These are phyloP conservation scores for Hirschfeldia incana DNA, from an alignment of 345 rosid genomes.

Conservation along the genomic window DNA sequence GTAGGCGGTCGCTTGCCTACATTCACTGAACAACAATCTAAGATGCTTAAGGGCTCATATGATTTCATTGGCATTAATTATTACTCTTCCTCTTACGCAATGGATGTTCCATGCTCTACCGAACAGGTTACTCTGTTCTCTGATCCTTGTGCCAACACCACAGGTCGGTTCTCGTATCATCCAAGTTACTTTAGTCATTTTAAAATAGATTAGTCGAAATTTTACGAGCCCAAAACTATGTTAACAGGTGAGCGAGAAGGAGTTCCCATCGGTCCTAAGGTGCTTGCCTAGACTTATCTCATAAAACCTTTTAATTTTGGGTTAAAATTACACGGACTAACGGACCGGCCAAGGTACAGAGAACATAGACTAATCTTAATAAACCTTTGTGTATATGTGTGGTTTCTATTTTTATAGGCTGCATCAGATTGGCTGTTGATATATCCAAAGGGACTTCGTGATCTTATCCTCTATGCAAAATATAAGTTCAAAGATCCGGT, in stretches of 20 bases:
- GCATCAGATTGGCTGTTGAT: slow-evolving; percentile 52
- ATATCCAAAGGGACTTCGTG: slow-evolving; percentile 58
- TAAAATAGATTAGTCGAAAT: not conserved
- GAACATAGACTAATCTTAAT: not conserved
- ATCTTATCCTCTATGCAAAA: slow-evolving; percentile 46
- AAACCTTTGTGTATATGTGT: not conserved
- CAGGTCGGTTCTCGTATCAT: not conserved
- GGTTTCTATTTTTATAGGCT: slow-evolving; percentile 34
- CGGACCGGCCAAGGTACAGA: not conserved
- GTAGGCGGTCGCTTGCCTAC: not conserved
- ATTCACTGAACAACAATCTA: not conserved
- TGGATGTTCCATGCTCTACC: not conserved
- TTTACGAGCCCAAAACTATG: not conserved
- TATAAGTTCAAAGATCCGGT: slow-evolving; percentile 49
- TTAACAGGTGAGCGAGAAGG: not conserved
- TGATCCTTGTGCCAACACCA: not conserved
- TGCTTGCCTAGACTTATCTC: not conserved
- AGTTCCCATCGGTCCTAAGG: not conserved
- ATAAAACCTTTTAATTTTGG: not conserved
- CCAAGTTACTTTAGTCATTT: not conserved
- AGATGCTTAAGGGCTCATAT: not conserved
- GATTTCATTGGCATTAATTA: not conserved
- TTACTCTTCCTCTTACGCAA: not conserved
- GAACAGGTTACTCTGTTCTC: not conserved
- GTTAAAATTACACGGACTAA: not conserved